Conservation (phyloP, 2,329 filamentous ascomycete species). For the Ceratocystis albifundus region DNA sequence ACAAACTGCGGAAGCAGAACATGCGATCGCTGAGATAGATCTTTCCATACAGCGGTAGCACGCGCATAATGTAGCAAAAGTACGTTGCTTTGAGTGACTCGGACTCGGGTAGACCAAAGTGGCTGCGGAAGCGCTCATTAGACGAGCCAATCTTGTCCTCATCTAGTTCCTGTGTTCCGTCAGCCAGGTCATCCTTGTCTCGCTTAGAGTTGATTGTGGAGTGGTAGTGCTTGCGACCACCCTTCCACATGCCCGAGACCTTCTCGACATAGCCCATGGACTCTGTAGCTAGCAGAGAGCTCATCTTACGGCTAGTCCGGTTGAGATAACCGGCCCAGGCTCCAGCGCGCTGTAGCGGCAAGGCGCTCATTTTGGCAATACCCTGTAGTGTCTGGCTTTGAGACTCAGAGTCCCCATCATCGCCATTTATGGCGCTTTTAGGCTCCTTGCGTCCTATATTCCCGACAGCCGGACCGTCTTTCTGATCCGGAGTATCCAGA, state of each 20-base stretch:
- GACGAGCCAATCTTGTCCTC: conserved; percentile 52
- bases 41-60: conserved; percentile 87
- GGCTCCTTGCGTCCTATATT: conserved; percentile 24
- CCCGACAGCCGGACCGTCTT: conserved; percentile 23
- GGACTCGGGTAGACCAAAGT: conserved; percentile 76
- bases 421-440: conserved; percentile 21
- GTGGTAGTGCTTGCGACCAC: conserved; percentile 78
- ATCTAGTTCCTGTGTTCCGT: conserved; percentile 30
- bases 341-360: conserved; percentile 72
- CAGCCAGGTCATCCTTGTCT: conserved; percentile 42
- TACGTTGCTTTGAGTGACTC: conserved; percentile 83
- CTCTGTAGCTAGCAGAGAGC: conserved; percentile 69
- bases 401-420: conserved; percentile 21
- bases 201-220: conserved; percentile 41
- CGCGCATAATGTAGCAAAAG: conserved; percentile 82
- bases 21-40: conserved; percentile 82
- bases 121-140: conserved; percentile 72
- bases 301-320: conserved; percentile 68
- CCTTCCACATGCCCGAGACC: conserved; percentile 93
- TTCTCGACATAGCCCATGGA: conserved; percentile 96
- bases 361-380: conserved; percentile 52
- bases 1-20: conserved; percentile 84
- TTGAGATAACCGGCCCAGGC: conserved; percentile 74
- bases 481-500: background rate
- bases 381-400: conserved; percentile 39